Evolutionary conservation across 2,329 filamentous ascomycete species (phyloP).

Genomic region (Apiospora sp.): DNA sequence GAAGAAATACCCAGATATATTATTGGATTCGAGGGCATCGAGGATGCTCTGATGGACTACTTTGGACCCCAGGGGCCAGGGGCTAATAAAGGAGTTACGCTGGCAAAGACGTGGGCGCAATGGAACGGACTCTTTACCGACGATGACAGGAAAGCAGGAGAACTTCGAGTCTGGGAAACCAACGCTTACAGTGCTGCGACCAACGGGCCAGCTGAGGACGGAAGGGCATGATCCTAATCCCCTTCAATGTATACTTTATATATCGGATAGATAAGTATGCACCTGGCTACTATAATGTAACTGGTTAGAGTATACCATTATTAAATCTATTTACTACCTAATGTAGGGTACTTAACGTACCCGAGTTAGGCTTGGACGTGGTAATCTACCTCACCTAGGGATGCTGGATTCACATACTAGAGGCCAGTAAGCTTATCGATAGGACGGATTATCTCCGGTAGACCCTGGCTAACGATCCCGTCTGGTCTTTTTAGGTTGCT

Average conservation of each 20-base stretch:
- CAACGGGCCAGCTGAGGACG: neutral
- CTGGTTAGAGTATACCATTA: too few species aligned
- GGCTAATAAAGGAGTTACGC: constrained; percentile 49
- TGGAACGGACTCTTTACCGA: constrained; percentile 71
- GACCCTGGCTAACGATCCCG: neutral
- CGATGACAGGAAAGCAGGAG: constrained; percentile 63
- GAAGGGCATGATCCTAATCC: neutral
- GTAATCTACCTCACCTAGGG: too few species aligned
- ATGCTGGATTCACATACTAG: neutral
- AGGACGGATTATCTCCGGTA: constrained; percentile 7
- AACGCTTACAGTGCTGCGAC: constrained; percentile 34
- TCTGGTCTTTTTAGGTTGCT: too few species aligned
- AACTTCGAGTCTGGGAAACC: constrained; percentile 64
- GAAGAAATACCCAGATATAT: constrained; percentile 63
- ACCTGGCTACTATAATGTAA: too few species aligned
- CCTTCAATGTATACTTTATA: neutral
- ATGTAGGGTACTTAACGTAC: too few species aligned
- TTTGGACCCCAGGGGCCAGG: constrained; percentile 49
- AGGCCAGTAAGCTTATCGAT: constrained; percentile 1
- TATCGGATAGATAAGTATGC: neutral
- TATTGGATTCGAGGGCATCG: constrained; percentile 67
- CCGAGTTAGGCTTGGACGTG: too few species aligned
- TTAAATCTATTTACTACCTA: too few species aligned
- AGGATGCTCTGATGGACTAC: constrained; percentile 54
- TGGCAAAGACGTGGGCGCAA: constrained; percentile 60